phyloP scores from a whole-genome alignment of 2,329 filamentous ascomycete genomes.

The Atkinsonella hypoxylon region DNA sequence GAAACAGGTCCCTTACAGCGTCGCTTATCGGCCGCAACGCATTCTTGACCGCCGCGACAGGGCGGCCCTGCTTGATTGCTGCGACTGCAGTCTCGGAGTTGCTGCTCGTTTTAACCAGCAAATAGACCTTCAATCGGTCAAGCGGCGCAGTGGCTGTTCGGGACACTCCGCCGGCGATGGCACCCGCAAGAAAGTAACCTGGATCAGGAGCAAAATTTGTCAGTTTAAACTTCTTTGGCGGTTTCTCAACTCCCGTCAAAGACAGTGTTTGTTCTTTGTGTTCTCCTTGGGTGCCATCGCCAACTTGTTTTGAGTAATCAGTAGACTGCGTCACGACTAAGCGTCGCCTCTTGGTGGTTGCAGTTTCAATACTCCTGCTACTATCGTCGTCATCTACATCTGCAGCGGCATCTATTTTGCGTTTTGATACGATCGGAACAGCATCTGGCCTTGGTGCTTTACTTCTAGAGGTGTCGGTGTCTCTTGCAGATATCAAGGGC shows the following conservation, averaged over 20 bases:
- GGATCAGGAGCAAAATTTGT: conserved; percentile 64
- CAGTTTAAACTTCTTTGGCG: conserved; percentile 38
- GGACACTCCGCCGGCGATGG: conserved; percentile 85
- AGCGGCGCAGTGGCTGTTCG: conserved; percentile 91
- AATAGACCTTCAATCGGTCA: conserved; percentile 92
- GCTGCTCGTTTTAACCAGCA: conserved; percentile 72
- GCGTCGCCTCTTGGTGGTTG: conserved; percentile 14
- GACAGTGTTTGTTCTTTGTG: conserved; percentile 16
- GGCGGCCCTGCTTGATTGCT: conserved; percentile 59
- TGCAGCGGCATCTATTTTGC: conserved; percentile 6
- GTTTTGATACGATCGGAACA: conserved; percentile 6
- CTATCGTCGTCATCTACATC: conserved; percentile 8
- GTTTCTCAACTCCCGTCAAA: conserved; percentile 23
- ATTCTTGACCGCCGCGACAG: conserved; percentile 51
- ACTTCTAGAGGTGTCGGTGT: neutral
- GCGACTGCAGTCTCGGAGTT: conserved; percentile 42
- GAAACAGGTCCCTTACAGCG: conserved; percentile 70
- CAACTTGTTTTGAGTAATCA: conserved; percentile 14
- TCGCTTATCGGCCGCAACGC: conserved; percentile 57
- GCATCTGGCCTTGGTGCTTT: neutral
- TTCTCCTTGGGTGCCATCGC: conserved; percentile 23
- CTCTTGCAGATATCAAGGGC: neutral
- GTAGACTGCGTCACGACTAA: conserved; percentile 12
- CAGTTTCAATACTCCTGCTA: conserved; percentile 12
- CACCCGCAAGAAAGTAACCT: conserved; percentile 98